A percentile compares a stretch with the other conserved stretches of the same genome.
phyloP scores from a whole-genome alignment of 2,329 filamentous ascomycete species.

The Venturia carpophila region DNA sequence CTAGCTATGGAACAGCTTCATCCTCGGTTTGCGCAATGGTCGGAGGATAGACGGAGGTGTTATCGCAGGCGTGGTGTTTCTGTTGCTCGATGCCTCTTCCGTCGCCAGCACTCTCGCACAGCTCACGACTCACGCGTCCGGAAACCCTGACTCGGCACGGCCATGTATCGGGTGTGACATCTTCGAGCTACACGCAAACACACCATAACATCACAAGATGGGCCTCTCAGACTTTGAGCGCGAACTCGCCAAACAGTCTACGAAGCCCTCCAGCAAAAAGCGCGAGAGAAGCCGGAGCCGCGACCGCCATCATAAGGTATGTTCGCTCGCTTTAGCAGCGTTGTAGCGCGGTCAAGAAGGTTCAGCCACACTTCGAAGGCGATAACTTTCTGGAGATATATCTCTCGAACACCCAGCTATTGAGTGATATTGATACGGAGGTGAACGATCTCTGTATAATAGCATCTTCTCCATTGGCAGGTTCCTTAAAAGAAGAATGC shows the following conservation, averaged over 20 bases:
- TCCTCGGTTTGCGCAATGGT: constrained; percentile 9
- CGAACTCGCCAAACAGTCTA: constrained; percentile 17
- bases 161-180: no score
- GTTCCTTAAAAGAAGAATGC: no score
- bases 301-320: constrained; percentile 20
- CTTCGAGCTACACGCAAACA: not conserved
- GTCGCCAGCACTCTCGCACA: not conserved
- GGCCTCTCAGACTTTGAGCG: constrained; percentile 19
- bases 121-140: not conserved
- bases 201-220: constrained; percentile 13
- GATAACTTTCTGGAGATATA: not conserved
- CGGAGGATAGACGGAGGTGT: not conserved
- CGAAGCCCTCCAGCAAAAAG: constrained; percentile 29
- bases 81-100: not conserved
- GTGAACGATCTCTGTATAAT: not conserved
- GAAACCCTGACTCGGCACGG: not conserved
- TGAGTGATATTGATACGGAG: not conserved
- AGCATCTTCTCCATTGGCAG: not conserved
- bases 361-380: not conserved
- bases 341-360: not conserved
- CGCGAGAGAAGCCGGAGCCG: constrained; percentile 38
- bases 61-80: not conserved
- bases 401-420: not conserved
- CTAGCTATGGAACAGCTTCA: constrained; percentile 13
- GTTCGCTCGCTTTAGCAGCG: not conserved